phyloP scores from a whole-genome alignment of 345 rosid species.

The Brassica napus region DNA sequence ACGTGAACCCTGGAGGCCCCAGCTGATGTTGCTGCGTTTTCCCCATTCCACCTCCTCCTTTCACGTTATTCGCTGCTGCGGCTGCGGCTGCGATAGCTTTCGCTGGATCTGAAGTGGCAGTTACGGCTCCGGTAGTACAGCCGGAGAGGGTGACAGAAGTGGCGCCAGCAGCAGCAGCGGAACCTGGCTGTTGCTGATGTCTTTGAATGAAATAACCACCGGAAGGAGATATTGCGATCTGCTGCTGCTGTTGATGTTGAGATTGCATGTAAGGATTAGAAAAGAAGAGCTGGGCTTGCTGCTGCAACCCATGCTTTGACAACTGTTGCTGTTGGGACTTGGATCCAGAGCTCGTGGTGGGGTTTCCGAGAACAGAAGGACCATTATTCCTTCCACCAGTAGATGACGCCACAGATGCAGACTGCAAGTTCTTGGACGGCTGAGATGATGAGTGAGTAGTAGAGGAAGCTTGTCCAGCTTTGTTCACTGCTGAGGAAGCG shows the following conservation, averaged over 20 bases:
- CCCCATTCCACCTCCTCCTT: slow-evolving; percentile 66
- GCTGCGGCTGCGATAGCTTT: slow-evolving; percentile 62
- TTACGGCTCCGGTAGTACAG: slow-evolving; percentile 18
- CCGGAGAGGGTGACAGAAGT: slow-evolving; percentile 49
- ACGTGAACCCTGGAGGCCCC: slow-evolving; percentile 60
- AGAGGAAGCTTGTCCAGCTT: slow-evolving; percentile 64
- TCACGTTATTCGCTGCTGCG: slow-evolving; percentile 57
- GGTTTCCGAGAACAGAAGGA: slow-evolving; percentile 70
- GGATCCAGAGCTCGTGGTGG: slow-evolving; percentile 51
- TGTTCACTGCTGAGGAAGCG: slow-evolving; percentile 56
- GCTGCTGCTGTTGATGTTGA: slow-evolving; percentile 50
- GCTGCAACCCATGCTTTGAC: slow-evolving; percentile 62
- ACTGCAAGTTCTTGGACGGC: slow-evolving; percentile 62
- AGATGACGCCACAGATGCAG: slow-evolving; percentile 58
- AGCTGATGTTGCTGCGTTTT: slow-evolving; percentile 58
- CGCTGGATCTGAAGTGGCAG: slow-evolving; percentile 64
- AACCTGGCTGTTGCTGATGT: slow-evolving; percentile 58
- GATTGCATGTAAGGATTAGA: slow-evolving; percentile 53
- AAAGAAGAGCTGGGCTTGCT: slow-evolving; percentile 59
- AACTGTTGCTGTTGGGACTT: slow-evolving; percentile 63
- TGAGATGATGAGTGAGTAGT: slow-evolving; percentile 57
- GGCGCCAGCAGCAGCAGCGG: slow-evolving; percentile 26
- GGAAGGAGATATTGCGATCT: slow-evolving; percentile 42
- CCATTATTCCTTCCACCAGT: slow-evolving; percentile 55
- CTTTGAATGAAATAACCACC: slow-evolving; percentile 67